Conservation (phyloP, 164 flowering plant genomes). For the Nymphaea colorata region DNA sequence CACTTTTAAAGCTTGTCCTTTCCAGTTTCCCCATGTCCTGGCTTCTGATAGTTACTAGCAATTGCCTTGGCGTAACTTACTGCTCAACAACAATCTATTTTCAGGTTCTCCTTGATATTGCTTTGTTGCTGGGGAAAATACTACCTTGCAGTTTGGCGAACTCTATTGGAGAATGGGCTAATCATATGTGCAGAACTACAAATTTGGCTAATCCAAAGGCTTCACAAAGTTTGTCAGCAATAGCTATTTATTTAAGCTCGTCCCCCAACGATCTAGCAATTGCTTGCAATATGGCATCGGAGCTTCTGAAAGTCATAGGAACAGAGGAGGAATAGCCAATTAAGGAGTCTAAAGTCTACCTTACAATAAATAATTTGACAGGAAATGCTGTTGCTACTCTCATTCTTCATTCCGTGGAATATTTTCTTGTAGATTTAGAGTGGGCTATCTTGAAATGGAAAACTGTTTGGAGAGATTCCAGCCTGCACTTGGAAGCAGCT, state of each 20-base stretch:
- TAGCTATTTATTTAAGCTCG: conserved; percentile 34
- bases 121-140: conserved; percentile 34
- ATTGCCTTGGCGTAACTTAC: too few species aligned
- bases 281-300: conserved; percentile 44
- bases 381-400: conserved; percentile 26
- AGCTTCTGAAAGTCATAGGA: conserved; percentile 42
- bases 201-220: conserved; percentile 25
- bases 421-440: conserved; percentile 37
- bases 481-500: conserved; percentile 44
- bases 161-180: conserved; percentile 46
- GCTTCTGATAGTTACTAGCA: too few species aligned
- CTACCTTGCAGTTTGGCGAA: conserved; percentile 35
- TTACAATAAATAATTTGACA: conserved; percentile 51
- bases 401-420: conserved; percentile 41
- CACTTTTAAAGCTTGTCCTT: too few species aligned
- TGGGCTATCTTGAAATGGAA: conserved; percentile 50
- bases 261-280: conserved; percentile 44
- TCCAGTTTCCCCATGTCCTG: neutral
- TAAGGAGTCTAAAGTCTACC: conserved; percentile 38
- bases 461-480: conserved; percentile 15
- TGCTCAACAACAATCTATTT: neutral
- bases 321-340: conserved; percentile 23
- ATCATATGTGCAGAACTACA: conserved; percentile 35
- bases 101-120: conserved; percentile 55
- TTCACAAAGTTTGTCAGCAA: conserved; percentile 36